Evolutionary conservation across 331 rosid genomes (phyloP), one percentile per base, ranked within the genome.

Genomic region (Quercus tomentella): DNA sequence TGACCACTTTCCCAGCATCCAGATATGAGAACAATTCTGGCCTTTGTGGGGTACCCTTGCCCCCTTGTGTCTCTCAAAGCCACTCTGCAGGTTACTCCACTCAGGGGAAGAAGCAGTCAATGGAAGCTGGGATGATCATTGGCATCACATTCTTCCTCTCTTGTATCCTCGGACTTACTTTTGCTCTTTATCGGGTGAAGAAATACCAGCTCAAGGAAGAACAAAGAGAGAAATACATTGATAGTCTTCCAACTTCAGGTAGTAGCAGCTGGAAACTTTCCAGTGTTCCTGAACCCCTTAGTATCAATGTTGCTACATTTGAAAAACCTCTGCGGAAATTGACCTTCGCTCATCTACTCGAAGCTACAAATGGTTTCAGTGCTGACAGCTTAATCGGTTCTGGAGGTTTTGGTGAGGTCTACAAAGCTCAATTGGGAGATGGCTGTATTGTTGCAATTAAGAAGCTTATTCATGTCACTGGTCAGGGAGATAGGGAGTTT

Each of bases 381-480:
- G 77, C 88, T 4, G 93, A 88, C 43, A 92, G 95, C 78, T 74
- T 90, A 88, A 90, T 92, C 35, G 97, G 97, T 28, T 86, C 92
- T 5, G 97, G 97, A 51, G 97, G 97, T 33, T 92, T 92, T n/a
- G 97, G 97, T 4, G 92, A 92, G 80, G 97, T 92, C 30, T 92
- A 88, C 75, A 92, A 92, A 61, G 97, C 97, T 68, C 89, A 89
- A 63, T 72, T 92, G 58, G 86, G 75, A 80, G 97, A 89, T 73
- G 97, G 95, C 3, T 82, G 86, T 80, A 82, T 87, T 68, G 97
- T 92, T 55, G 94, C 94, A 11, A 88, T 92, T 78, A 92, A 92
- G 91, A 92, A 92, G 81, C 97, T 92, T 76, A 86, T 88, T 58
- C 91, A 84, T 15, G 91, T 92, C 80, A 87, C 91, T 25, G 88